phyloP scores from a whole-genome alignment of 305 asterid species.

The Euphrasia arctica region DNA sequence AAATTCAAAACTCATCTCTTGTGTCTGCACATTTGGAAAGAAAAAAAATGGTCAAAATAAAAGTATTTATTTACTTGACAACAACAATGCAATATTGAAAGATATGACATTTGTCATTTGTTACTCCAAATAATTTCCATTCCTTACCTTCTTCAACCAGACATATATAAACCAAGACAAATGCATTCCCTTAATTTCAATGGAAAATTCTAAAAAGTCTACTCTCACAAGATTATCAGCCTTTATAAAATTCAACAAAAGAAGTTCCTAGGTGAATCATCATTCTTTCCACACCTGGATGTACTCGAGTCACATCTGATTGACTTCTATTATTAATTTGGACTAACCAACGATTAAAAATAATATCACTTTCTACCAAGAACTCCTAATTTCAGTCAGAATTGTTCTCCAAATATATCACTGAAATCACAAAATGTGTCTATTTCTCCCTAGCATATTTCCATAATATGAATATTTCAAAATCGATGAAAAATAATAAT shows the following conservation, averaged over 20 bases:
- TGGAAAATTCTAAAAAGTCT: too few species aligned
- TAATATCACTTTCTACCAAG: too few species aligned
- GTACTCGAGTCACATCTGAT: too few species aligned
- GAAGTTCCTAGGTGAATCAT: too few species aligned
- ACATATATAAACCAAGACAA: background rate
- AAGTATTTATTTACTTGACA: background rate
- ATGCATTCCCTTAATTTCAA: background rate
- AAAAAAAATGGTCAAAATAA: too few species aligned
- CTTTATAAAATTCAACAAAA: too few species aligned
- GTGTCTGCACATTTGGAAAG: background rate
- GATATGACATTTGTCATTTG: background rate
- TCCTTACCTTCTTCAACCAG: background rate
- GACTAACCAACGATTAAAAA: too few species aligned
- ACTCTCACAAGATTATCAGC: too few species aligned
- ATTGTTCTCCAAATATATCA: conserved; percentile 4
- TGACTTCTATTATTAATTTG: too few species aligned
- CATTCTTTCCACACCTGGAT: too few species aligned
- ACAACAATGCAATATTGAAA: background rate
- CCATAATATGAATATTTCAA: background rate
- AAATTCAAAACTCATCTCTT: background rate
- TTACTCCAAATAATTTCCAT: background rate
- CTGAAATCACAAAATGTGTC: background rate
- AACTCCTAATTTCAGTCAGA: background rate
- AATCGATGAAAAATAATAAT: background rate
- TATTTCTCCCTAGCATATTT: background rate